Evolutionary conservation across 73 alveolate species (phyloP).

Genomic region (Paramecium biaurelia): DNA sequence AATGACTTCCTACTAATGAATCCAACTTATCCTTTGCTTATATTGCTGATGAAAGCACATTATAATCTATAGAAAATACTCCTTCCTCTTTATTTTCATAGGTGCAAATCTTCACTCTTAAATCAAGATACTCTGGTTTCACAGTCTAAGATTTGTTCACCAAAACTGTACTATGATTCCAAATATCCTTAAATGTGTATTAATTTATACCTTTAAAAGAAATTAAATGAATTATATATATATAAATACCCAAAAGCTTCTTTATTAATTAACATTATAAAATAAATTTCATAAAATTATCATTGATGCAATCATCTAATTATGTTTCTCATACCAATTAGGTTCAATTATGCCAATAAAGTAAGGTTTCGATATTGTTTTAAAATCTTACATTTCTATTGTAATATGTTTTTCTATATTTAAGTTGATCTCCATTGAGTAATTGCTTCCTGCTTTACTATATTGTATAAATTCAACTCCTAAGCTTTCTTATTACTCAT

Average conservation of each 20-base stretch:
- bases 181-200: background rate
- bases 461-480: background rate
- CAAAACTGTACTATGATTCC: conserved; percentile 12
- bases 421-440: background rate
- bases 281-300: background rate
- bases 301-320: conserved; percentile 23
- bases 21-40: conserved; percentile 60
- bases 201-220: background rate
- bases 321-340: background rate
- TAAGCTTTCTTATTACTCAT: background rate
- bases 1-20: conserved; percentile 40
- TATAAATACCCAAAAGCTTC: too few species aligned
- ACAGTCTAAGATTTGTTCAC: background rate
- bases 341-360: background rate
- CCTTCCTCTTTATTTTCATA: background rate
- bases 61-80: background rate
- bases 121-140: conserved; percentile 29
- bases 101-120: background rate
- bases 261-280: background rate
- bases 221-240: too few species aligned
- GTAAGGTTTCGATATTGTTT: background rate
- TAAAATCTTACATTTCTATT: background rate
- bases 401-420: background rate
- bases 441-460: background rate
- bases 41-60: conserved; percentile 42